Conservation (phyloP, 805 yeast species). For the Candida stauntonica region DNA sequence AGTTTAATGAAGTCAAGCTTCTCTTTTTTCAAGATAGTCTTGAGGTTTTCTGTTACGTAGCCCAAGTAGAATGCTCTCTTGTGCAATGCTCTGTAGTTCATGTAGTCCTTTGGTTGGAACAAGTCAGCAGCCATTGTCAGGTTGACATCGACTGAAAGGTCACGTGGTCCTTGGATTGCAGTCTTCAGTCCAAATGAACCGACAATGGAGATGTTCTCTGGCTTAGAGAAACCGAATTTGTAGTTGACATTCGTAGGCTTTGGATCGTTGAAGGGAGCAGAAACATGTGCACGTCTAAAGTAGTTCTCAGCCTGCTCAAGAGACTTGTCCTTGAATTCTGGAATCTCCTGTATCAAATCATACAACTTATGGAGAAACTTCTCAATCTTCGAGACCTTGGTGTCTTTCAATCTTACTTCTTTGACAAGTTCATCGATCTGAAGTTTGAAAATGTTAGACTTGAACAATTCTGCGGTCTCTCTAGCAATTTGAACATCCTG, state of each 20-base stretch:
- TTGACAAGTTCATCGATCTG: conserved; percentile 88
- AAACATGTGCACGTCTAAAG: conserved; percentile 47
- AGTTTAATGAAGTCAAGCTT: conserved; percentile 45
- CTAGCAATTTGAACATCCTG: conserved; percentile 89
- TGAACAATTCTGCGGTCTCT: conserved; percentile 91
- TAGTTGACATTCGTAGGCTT: conserved; percentile 72
- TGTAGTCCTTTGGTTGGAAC: conserved; percentile 82
- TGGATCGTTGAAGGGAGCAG: conserved; percentile 88
- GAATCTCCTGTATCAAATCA: conserved; percentile 60
- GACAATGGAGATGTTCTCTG: conserved; percentile 70
- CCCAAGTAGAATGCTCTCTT: conserved; percentile 88
- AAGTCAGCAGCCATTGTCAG: conserved; percentile 74
- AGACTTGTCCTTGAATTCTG: conserved; percentile 46
- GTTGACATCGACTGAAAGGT: conserved; percentile 71
- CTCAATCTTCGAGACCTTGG: conserved; percentile 62
- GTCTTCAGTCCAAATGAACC: conserved; percentile 91
- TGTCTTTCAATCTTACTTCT: conserved; percentile 73
- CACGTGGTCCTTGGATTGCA: conserved; percentile 59
- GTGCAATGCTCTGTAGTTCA: conserved; percentile 85
- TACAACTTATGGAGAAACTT: conserved; percentile 71
- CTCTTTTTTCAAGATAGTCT: conserved; percentile 46
- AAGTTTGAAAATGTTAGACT: conserved; percentile 90
- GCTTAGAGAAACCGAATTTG: conserved; percentile 63
- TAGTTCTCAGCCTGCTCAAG: conserved; percentile 56
- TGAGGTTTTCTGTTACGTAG: conserved; percentile 63